These are phyloP conservation scores for Entomortierella beljakovae DNA, from an alignment of 192 early-diverging fungal genomes.

Conservation along the genomic window DNA sequence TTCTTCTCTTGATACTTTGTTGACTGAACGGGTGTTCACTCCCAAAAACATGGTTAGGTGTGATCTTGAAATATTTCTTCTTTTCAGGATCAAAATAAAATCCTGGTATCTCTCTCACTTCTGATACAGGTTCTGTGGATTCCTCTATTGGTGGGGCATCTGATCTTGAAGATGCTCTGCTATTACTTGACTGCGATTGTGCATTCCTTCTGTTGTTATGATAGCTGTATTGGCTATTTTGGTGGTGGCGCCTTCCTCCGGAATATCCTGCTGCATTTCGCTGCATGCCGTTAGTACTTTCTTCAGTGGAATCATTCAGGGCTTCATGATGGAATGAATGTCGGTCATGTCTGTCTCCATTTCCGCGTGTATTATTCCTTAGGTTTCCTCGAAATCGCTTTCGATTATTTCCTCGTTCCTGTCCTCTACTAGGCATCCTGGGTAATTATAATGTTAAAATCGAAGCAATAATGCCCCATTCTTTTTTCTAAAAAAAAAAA, in stretches of 20 bases:
- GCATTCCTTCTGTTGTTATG: neutral
- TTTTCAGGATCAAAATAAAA: conserved; percentile 48
- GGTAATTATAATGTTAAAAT: too few relatives aligned
- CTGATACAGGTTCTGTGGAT: neutral
- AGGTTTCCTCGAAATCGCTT: too few relatives aligned
- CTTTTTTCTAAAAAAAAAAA: too few relatives aligned
- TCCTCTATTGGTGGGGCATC: conserved; percentile 2
- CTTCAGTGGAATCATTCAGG: neutral
- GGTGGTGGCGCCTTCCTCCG: too few relatives aligned
- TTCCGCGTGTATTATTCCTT: too few relatives aligned
- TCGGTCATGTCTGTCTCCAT: too few relatives aligned
- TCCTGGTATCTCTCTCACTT: conserved; percentile 33
- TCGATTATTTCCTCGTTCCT: too few relatives aligned
- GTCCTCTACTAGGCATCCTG: too few relatives aligned
- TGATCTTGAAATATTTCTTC: conserved; percentile 54
- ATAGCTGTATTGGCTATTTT: too few relatives aligned
- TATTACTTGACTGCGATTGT: neutral
- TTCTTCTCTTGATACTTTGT: conserved; percentile 38
- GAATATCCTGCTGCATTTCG: neutral
- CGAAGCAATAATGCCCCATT: too few relatives aligned
- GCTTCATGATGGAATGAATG: too few relatives aligned
- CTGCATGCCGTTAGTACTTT: neutral
- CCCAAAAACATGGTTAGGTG: conserved; percentile 25
- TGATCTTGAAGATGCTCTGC: neutral
- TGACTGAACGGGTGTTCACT: conserved; percentile 39